phyloP scores from a whole-genome alignment of 148 eudicot species.

The Chenopodium formosanum region DNA sequence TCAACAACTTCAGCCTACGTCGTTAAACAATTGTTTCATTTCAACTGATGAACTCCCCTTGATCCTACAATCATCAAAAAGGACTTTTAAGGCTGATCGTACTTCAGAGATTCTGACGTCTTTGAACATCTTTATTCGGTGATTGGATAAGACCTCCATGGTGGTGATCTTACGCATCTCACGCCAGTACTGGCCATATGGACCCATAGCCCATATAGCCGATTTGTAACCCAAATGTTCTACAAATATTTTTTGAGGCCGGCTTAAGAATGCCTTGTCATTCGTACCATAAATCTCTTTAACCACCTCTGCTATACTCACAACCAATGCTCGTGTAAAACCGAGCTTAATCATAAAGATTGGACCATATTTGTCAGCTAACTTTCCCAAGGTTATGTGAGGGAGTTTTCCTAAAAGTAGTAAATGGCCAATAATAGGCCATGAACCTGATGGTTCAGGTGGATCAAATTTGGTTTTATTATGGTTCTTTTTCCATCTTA shows the following conservation, averaged over 20 bases:
- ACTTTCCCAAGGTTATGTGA: slow-evolving; percentile 14
- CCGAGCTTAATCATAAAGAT: slow-evolving; percentile 25
- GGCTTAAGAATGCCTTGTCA: slow-evolving; percentile 31
- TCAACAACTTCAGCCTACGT: slow-evolving; percentile 28
- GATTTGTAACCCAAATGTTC: slow-evolving; percentile 34
- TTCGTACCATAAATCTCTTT: slow-evolving; percentile 29
- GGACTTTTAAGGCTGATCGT: slow-evolving; percentile 19
- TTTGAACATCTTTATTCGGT: slow-evolving; percentile 22
- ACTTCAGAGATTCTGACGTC: slow-evolving; percentile 25
- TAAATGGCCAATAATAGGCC: slow-evolving; percentile 22
- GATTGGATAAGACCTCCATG: slow-evolving; percentile 36
- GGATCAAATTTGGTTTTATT: neutral
- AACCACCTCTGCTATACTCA: slow-evolving; percentile 39
- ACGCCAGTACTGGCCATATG: slow-evolving; percentile 45
- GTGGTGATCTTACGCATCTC: slow-evolving; percentile 33
- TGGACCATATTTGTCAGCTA: slow-evolving; percentile 37
- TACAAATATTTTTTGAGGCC: slow-evolving; percentile 23
- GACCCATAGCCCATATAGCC: slow-evolving; percentile 34
- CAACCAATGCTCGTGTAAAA: slow-evolving; percentile 18
- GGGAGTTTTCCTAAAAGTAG: slow-evolving; percentile 17
- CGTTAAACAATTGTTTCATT: slow-evolving; percentile 44
- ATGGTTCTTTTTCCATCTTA: neutral
- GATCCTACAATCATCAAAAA: too few relatives aligned
- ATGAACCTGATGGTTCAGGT: neutral
- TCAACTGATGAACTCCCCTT: slow-evolving; percentile 13